Evolutionary conservation across 345 rosid genomes (phyloP).

Genomic region (Bretschneidera sinensis): DNA sequence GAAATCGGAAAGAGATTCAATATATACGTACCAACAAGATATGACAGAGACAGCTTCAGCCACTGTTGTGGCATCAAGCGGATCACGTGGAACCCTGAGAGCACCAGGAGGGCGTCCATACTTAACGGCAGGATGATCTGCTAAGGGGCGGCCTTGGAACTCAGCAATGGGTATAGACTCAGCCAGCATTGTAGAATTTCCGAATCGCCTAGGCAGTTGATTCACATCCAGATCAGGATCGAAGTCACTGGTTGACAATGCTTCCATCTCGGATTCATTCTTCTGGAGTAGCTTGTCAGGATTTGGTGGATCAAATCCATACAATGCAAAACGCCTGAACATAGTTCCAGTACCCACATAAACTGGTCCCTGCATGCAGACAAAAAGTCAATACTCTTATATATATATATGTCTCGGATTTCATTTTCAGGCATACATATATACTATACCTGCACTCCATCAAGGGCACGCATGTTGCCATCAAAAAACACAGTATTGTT

Average conservation of each 20-base stretch:
- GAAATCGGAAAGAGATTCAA: not conserved
- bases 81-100: slow-evolving; percentile 72
- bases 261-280: slow-evolving; percentile 52
- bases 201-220: slow-evolving; percentile 82
- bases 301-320: slow-evolving; percentile 84
- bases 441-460: slow-evolving; percentile 70
- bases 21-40: slow-evolving; percentile 67
- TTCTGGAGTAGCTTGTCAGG: slow-evolving; percentile 30
- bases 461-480: slow-evolving; percentile 95
- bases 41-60: slow-evolving; percentile 93
- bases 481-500: slow-evolving; percentile 95
- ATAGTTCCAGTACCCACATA: slow-evolving; percentile 94
- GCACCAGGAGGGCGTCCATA: slow-evolving; percentile 88
- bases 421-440: not conserved
- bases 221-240: slow-evolving; percentile 79
- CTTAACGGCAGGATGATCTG: slow-evolving; percentile 84
- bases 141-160: slow-evolving; percentile 84
- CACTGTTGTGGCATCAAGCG: slow-evolving; percentile 80
- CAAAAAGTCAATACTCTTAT: not conserved
- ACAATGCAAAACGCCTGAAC: slow-evolving; percentile 91
- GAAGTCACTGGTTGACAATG: slow-evolving; percentile 62
- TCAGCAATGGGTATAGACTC: slow-evolving; percentile 83
- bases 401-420: not conserved
- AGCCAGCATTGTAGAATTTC: slow-evolving; percentile 83
- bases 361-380: slow-evolving; percentile 86